Evolutionary conservation across 345 rosid species (phyloP), one percentile per base, ranked within the genome.

Genomic region (Populus davidiana): DNA sequence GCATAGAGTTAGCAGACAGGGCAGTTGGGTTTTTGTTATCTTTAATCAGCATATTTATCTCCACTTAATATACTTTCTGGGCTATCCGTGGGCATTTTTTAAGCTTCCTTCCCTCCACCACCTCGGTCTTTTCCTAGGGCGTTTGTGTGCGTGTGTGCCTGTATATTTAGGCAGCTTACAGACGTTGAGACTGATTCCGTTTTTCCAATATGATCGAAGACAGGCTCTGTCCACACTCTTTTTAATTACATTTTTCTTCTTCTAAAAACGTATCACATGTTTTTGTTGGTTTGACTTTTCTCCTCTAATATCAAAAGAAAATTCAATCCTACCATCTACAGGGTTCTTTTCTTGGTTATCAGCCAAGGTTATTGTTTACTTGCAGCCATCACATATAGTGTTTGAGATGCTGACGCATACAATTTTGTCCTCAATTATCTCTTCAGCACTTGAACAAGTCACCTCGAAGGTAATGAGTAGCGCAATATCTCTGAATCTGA

Each of bases 31-130:
- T 93, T 52, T 70, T 96, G 41, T 70, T 96, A 69, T 83, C 96
- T 27, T 67, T 86, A 9, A 86, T 86, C 87, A 91, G 96, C 86
- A 63, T 96, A 82, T 88, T 96, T 62, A 87, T 92, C 59, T 96
- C 93, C 91, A 93, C 94, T 6, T 93, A 96, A 84, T 93, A 92
- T 59, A 93, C 98, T 29, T 96, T 96, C 77, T 96, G 99, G 99
- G 52, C 20, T 47, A 47, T 16, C 52, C 3, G 5, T 47, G 52
- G 52, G 18, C 52, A 47, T 5, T 47, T 47, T 14, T 47, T 3
- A 47, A 13, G 17, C 5, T 47, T 13, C 52, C 18, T 12, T 47
- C 43, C 10, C 10, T 39, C 43, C 43, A 39, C 10, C 43, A 39
- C 43, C 43, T 39, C 11, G 8, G 10, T 39, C 10, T 39, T 39